Evolutionary conservation across 768 basidiomycete species (phyloP).

Genomic region (Lactifluus volemus): DNA sequence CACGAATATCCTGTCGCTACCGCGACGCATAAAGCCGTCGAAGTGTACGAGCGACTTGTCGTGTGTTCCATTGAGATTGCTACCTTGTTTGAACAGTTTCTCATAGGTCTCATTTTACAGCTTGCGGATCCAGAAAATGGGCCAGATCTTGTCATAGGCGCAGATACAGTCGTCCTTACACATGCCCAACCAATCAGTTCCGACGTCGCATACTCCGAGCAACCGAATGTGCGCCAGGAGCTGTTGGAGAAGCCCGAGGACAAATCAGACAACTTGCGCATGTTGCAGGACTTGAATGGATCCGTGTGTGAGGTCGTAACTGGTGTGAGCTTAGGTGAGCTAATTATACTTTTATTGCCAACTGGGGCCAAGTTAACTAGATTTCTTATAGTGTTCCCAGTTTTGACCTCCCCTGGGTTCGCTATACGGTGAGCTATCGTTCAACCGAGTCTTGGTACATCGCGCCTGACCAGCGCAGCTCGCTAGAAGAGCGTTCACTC

Average conservation of each 20-base stretch:
- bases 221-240: slow-evolving; percentile 50
- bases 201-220: slow-evolving; percentile 44
- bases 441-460: not conserved
- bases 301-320: slow-evolving; percentile 87
- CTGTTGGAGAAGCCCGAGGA: slow-evolving; percentile 82
- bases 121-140: slow-evolving; percentile 52
- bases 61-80: slow-evolving; percentile 29
- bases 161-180: slow-evolving; percentile 92
- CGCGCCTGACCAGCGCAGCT: slow-evolving; percentile 33
- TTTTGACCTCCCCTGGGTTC: slow-evolving; percentile 71
- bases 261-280: slow-evolving; percentile 75
- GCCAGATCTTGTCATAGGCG: slow-evolving; percentile 76
- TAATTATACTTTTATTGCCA: not conserved
- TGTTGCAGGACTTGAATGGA: slow-evolving; percentile 84
- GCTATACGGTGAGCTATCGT: slow-evolving; percentile 43
- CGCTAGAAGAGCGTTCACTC: slow-evolving; percentile 73
- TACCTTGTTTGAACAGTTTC: not conserved
- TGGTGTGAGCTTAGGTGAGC: slow-evolving; percentile 72
- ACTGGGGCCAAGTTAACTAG: not conserved
- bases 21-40: slow-evolving; percentile 70
- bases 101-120: slow-evolving; percentile 24
- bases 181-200: slow-evolving; percentile 57
- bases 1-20: slow-evolving; percentile 73
- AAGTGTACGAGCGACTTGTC: slow-evolving; percentile 82
- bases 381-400: slow-evolving; percentile 49